Base-by-base conservation (phyloP, 2,329 filamentous ascomycete species). In the Dryadomyces sulphureus region DNA sequence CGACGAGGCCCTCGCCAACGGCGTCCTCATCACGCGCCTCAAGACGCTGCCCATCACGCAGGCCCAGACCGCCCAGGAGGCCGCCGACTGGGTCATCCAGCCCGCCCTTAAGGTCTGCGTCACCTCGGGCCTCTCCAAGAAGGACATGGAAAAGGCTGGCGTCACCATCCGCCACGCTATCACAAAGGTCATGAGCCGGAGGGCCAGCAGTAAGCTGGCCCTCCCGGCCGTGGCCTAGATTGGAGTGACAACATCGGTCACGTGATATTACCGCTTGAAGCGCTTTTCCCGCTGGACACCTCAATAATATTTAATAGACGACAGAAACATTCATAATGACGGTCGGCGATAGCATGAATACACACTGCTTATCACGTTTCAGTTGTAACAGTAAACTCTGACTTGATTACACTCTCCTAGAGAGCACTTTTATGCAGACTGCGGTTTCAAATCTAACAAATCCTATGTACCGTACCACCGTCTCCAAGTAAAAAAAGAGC, bases 111-210 rank as follows among this genome's bases (percentile, higher is more conserved):
- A 96, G 65, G 77, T 96, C 12, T 96, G 90, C 59, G 71, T 95
- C 45, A 94, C 89, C 0, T 84, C 77, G 5, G 92, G 84, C 1
- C 67, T 98, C 51, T 84, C 84, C 21, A 93, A 84, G 69, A 95
- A 94, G 67, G 92, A 98, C 62, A 84, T 89, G 46, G 93, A 98
- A 66, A 94, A 93, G 69, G 87, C 92, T 0, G 92, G 89, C 14
- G 79, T 81, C 7, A 80, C 77, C 9, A 89, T 98, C 54, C 74
- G 90, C 49, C 89, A 95, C 65, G 90, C 92, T 14, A 85, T 96
- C 54, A 94, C 89, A 44, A 95, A 94, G 66, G 79, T 96, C 50
- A 79, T 98, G 72, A 77, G 74, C 19, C 69, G 75, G 50, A 80
- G 78, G 60, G 46, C 54, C 54, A 45, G 53, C 58, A 45, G 57